Percentiles rank a stretch among this genome's conserved stretches.
Conservation (phyloP, 2,329 filamentous ascomycete species). For the Chaetoscypha palmicola region DNA sequence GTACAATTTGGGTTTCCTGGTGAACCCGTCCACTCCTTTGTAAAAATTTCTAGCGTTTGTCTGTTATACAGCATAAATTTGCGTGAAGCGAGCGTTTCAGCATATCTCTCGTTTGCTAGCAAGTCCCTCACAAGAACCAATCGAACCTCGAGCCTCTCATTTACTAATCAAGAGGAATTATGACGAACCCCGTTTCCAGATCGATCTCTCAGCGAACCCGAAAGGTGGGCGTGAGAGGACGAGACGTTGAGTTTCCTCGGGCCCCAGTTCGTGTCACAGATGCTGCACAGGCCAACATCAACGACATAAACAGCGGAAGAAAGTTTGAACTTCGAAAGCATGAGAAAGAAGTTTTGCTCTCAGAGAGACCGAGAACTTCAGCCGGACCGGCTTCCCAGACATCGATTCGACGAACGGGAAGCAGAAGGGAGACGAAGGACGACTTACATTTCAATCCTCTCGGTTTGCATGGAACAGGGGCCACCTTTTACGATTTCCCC, state of each 20-base stretch:
- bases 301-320: slow-evolving; percentile 12
- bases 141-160: slow-evolving; percentile 10
- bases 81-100: slow-evolving; percentile 17
- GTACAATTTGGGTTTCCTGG: slow-evolving; percentile 26
- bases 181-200: slow-evolving; percentile 18
- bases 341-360: slow-evolving; percentile 17
- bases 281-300: slow-evolving; percentile 23
- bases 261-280: slow-evolving; percentile 27
- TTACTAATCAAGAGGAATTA: slow-evolving; percentile 7
- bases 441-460: slow-evolving; percentile 29
- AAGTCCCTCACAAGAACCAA: slow-evolving; percentile 12
- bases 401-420: slow-evolving; percentile 13
- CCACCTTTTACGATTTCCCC: slow-evolving; percentile 26
- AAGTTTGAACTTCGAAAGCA: slow-evolving; percentile 18
- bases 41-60: slow-evolving; percentile 2
- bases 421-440: slow-evolving; percentile 27
- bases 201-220: slow-evolving; percentile 19
- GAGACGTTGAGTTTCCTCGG: slow-evolving; percentile 24
- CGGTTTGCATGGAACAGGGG: slow-evolving; percentile 22
- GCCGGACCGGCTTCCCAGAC: slow-evolving; percentile 20
- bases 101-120: slow-evolving; percentile 4
- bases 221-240: slow-evolving; percentile 19
- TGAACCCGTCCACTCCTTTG: slow-evolving; percentile 29
- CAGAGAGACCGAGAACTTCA: slow-evolving; percentile 28
- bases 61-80: slow-evolving; percentile 17